Percentiles rank a stretch among this genome's conserved stretches.
These are phyloP conservation scores for Nemophila menziesii DNA, from an alignment of 257 asterid genomes.

Conservation along the genomic window DNA sequence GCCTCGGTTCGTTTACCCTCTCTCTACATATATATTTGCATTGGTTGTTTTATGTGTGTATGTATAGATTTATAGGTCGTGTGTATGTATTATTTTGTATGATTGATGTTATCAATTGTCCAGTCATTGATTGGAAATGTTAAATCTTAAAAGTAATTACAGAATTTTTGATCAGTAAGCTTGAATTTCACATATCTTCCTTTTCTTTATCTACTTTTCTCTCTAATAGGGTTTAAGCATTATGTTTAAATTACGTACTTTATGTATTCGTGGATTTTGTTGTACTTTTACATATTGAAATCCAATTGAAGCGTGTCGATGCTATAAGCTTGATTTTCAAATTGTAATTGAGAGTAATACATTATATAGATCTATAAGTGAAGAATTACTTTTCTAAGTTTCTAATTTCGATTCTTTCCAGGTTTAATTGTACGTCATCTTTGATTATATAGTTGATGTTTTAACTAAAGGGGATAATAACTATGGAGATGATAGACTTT, in stretches of 20 bases:
- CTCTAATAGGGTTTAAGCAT: background rate
- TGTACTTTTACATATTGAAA: too few species aligned
- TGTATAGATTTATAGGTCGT: background rate
- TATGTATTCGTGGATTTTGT: background rate
- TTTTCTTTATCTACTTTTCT: too few species aligned
- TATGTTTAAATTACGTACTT: background rate
- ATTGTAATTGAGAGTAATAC: too few species aligned
- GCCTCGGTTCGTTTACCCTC: slow-evolving; percentile 48
- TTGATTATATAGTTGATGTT: slow-evolving; percentile 59
- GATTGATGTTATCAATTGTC: background rate
- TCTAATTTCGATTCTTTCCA: slow-evolving; percentile 19
- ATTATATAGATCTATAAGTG: too few species aligned
- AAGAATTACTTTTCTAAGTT: slow-evolving; percentile 6
- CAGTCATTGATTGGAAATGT: background rate
- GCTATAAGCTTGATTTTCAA: background rate
- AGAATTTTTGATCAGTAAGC: background rate
- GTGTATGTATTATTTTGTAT: background rate
- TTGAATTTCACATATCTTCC: background rate
- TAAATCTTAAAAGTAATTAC: too few species aligned
- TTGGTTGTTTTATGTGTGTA: too few species aligned
- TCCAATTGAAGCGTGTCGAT: background rate
- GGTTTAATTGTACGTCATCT: slow-evolving; percentile 96
- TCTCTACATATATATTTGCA: background rate
- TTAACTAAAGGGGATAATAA: slow-evolving; percentile 74
- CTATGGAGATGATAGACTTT: slow-evolving; percentile 89